Conservation (phyloP, 148 eudicot species). For the Fagopyrum esculentum region DNA sequence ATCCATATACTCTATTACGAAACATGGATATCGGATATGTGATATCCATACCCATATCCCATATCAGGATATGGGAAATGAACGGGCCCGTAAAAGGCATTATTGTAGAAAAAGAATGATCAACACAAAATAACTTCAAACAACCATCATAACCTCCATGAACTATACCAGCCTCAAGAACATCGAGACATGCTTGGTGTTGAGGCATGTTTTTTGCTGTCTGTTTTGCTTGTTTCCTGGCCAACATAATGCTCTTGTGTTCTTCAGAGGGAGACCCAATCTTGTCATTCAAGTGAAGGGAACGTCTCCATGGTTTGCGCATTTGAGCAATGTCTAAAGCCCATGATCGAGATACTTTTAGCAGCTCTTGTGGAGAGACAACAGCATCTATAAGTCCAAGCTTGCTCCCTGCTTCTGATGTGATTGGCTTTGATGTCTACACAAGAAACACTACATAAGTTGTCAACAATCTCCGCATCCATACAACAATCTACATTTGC, state of each 20-base stretch:
- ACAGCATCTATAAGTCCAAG: constrained; percentile 82
- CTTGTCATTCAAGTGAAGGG: constrained; percentile 73
- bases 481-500: background rate
- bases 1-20: no score
- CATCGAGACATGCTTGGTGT: constrained; percentile 81
- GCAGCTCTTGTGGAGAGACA: constrained; percentile 59
- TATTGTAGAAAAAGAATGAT: background rate
- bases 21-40: no score
- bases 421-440: constrained; percentile 66
- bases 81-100: background rate
- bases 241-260: constrained; percentile 39
- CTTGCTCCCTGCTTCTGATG: constrained; percentile 71
- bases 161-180: constrained; percentile 68
- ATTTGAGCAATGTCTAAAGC: constrained; percentile 71
- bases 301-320: constrained; percentile 73
- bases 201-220: constrained; percentile 78
- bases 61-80: no score
- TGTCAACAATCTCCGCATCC: background rate
- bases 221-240: constrained; percentile 70
- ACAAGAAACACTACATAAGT: background rate
- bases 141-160: constrained; percentile 80
- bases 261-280: constrained; percentile 66
- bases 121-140: constrained; percentile 43
- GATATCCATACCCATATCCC: no score
- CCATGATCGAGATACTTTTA: constrained; percentile 67